Evolutionary conservation across 2,329 filamentous ascomycete genomes (phyloP).

Genomic region (Exophiala sp.): DNA sequence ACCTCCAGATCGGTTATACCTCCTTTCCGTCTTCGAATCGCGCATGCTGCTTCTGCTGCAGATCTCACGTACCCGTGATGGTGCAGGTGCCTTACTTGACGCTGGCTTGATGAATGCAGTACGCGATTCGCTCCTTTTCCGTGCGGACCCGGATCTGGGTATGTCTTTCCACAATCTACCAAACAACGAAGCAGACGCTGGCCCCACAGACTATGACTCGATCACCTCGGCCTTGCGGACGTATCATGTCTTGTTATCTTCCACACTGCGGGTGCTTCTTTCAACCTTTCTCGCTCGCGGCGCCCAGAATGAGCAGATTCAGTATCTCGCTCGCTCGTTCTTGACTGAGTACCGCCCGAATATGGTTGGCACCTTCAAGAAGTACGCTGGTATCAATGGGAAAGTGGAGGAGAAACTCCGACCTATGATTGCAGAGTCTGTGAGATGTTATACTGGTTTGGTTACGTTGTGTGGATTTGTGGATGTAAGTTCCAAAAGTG

Average conservation of each 20-base stretch:
- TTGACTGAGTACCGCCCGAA: constrained; percentile 76
- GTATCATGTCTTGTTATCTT: constrained; percentile 80
- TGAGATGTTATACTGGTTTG: constrained; percentile 26
- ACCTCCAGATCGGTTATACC: constrained; percentile 48
- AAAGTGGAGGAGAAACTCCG: constrained; percentile 29
- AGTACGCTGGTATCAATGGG: constrained; percentile 72
- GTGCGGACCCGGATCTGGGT: constrained; percentile 87
- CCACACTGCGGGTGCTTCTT: constrained; percentile 75
- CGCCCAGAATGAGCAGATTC: constrained; percentile 68
- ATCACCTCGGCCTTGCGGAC: constrained; percentile 68
- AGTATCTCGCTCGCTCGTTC: constrained; percentile 75
- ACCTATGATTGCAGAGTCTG: constrained; percentile 21
- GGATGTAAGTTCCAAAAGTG: constrained; percentile 11
- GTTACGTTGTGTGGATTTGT: constrained; percentile 21
- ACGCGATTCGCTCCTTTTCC: constrained; percentile 78
- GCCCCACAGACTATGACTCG: neutral
- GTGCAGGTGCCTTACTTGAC: constrained; percentile 82
- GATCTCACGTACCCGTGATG: constrained; percentile 77
- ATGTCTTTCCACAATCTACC: constrained; percentile 43
- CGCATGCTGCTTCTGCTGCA: constrained; percentile 79
- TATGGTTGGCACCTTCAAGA: constrained; percentile 85
- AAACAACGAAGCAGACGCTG: neutral
- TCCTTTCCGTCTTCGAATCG: constrained; percentile 65
- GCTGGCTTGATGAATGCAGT: constrained; percentile 81
- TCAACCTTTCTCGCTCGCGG: constrained; percentile 79